Conservation (phyloP, 306 rosid genomes). For the Rosa multiflora region DNA sequence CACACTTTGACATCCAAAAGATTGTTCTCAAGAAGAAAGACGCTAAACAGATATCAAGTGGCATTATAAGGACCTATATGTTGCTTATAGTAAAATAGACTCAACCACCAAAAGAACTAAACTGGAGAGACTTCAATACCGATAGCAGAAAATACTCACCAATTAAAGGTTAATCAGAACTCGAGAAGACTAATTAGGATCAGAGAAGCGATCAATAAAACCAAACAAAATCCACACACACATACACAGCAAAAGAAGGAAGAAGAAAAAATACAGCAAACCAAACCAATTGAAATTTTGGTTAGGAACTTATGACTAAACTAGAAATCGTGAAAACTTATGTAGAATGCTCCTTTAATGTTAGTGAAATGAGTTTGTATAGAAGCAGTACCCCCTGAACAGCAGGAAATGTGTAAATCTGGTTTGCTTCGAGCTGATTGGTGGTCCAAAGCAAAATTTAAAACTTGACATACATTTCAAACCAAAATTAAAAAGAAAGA, state of each 20-base stretch:
- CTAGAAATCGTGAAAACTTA: background rate
- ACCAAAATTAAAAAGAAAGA: background rate
- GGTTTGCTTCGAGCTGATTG: background rate
- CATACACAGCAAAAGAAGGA: background rate
- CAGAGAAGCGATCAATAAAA: background rate
- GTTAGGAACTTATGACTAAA: background rate
- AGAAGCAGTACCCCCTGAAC: background rate
- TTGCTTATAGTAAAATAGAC: background rate
- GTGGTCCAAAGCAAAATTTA: background rate
- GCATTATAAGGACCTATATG: background rate
- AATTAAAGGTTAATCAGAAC: background rate
- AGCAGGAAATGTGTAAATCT: background rate
- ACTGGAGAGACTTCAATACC: background rate
- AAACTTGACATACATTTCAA: background rate
- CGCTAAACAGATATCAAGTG: background rate
- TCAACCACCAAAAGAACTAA: background rate
- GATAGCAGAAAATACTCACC: background rate
- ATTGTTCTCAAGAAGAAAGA: background rate
- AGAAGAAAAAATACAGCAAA: background rate
- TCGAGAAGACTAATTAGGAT: background rate
- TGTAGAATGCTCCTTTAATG: background rate
- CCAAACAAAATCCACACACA: background rate
- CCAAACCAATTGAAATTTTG: background rate
- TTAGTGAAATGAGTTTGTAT: background rate
- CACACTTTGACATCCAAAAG: background rate